Conservation (phyloP, 1,284 basidiomycete species). For the Leccinum solheimii region DNA sequence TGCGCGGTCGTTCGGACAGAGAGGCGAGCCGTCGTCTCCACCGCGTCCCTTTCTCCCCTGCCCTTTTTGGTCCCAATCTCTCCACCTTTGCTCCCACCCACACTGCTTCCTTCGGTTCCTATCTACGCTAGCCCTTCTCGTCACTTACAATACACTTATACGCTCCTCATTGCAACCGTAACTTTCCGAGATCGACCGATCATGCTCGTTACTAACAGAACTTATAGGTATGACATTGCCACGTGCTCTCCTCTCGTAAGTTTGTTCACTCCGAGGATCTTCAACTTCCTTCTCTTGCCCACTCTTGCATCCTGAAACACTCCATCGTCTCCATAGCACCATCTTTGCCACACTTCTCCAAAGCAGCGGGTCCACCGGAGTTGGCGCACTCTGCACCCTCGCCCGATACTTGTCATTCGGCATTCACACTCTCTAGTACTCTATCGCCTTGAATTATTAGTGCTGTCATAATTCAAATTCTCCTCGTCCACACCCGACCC, state of each 20-base stretch:
- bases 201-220: not conserved
- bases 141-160: not conserved
- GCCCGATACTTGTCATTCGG: not conserved
- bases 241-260: not conserved
- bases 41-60: conserved; percentile 6
- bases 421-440: not conserved
- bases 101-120: not conserved
- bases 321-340: not conserved
- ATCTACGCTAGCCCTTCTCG: not conserved
- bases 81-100: not conserved
- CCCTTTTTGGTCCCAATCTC: conserved; percentile 9
- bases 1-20: not conserved
- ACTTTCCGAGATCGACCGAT: conserved; percentile 12
- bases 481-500: not conserved
- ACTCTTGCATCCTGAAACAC: not conserved
- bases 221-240: not conserved
- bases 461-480: not conserved
- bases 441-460: not conserved
- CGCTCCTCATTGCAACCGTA: not conserved
- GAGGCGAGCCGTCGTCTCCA: not conserved
- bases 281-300: not conserved
- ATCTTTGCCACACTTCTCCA: conserved; percentile 1
- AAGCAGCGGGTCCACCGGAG: not conserved
- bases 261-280: not conserved
- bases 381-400: not conserved